Base-by-base conservation (phyloP, 768 basidiomycete species). In the Lactarius hatsudake region DNA sequence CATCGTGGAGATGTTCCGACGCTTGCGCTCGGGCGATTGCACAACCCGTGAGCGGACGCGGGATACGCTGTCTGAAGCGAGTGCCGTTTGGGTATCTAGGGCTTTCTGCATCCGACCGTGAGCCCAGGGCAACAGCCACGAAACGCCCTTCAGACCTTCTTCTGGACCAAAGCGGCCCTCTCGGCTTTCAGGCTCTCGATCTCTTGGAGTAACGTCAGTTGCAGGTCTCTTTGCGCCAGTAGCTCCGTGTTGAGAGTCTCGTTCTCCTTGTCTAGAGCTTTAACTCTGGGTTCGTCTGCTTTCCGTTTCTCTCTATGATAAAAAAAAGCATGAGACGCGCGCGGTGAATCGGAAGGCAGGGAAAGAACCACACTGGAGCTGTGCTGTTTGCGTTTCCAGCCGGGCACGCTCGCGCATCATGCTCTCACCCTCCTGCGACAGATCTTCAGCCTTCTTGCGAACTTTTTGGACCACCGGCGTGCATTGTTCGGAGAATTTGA, bases 1-100 rank as follows among this genome's bases (percentile, higher is more conserved):
- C 90, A 96, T 93, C n/a, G 85, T 81, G 13, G 82, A 77, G 72
- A 96, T 96, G 53, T 86, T 90, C 60, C 88, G 86, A 74, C 89
- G 91, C 71, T 96, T 90, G 55, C 94, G 84, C 57, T 96, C 95
- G 0, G 95, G 95, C 0, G 93, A 94, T 75, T 94, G 92, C 3
- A 97, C 94, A 69, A 97, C 89, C 32, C 94, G 86, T 34, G 86
- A 80, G 59, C 86, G 82, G 0, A 87, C 87, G 53, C 88, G 85
- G 15, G 79, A 77, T 69, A 92, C 87, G 55, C 81, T 79, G 64
- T 91, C 88, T 51, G 83, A 79, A 28, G 87, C 78, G 54, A 82
- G 80, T 8, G 83, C 79, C 12, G 87, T 81, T 59, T 93, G 88
- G 2, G 79, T 79, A 67, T 84, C 85, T 32, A 91, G 79, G 65